phyloP scores from a whole-genome alignment of 768 basidiomycete species.

The Lentinus tigrinus region DNA sequence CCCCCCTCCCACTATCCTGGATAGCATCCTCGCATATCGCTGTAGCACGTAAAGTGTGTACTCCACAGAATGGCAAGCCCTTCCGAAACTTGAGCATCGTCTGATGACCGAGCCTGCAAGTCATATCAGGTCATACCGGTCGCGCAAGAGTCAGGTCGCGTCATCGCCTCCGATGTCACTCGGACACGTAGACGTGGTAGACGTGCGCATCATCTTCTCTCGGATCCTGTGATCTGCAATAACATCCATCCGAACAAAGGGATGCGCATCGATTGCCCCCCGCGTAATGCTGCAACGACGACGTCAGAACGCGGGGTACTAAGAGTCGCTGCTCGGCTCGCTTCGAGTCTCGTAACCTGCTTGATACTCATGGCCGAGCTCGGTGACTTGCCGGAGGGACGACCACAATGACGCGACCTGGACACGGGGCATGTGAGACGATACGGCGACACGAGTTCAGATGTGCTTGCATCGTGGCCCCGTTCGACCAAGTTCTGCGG shows the following conservation, averaged over 20 bases:
- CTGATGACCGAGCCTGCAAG: background rate
- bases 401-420: background rate
- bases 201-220: background rate
- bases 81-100: background rate
- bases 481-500: constrained; percentile 6
- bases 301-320: background rate
- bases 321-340: background rate
- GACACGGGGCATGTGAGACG: constrained; percentile 9
- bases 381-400: background rate
- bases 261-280: background rate
- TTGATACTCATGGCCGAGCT: background rate
- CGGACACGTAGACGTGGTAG: background rate
- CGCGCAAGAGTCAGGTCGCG: background rate
- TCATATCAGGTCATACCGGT: too few relatives aligned
- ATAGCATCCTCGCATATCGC: background rate
- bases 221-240: background rate
- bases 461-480: background rate
- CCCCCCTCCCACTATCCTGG: background rate
- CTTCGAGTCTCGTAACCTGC: background rate
- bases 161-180: background rate
- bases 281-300: constrained; percentile 4
- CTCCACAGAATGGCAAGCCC: constrained; percentile 8
- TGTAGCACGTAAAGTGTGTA: background rate
- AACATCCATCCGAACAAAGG: background rate
- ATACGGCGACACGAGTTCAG: background rate